A percentile compares a stretch with the other conserved stretches of the same genome.
phyloP scores from a whole-genome alignment of 2,329 filamentous ascomycete species.

The Thielaviopsis euricoi region DNA sequence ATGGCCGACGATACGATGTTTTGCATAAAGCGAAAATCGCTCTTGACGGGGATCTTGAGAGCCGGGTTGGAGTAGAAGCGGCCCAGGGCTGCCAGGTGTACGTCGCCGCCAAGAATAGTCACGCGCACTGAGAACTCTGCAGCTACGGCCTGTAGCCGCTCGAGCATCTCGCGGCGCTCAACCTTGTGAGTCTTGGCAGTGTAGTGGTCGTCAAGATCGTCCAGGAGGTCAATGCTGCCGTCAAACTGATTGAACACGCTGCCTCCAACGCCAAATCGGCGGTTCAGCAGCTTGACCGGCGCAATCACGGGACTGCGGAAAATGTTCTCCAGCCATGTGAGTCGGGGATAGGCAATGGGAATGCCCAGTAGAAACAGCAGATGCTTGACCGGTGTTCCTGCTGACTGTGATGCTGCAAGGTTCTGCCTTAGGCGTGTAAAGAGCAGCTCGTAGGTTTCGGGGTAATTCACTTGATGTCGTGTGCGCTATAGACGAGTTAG shows the following conservation, averaged over 20 bases:
- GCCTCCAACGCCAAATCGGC: slow-evolving; percentile 72
- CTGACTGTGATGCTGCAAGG: slow-evolving; percentile 47
- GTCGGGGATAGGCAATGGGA: slow-evolving; percentile 71
- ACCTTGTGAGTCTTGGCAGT: slow-evolving; percentile 82
- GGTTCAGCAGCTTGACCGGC: slow-evolving; percentile 76
- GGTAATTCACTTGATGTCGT: slow-evolving; percentile 85
- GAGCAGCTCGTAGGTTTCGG: slow-evolving; percentile 72
- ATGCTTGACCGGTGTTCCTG: slow-evolving; percentile 68
- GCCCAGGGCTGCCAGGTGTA: slow-evolving; percentile 79
- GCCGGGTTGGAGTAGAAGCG: slow-evolving; percentile 88
- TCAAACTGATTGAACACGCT: slow-evolving; percentile 89
- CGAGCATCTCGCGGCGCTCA: slow-evolving; percentile 64
- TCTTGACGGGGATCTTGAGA: slow-evolving; percentile 57
- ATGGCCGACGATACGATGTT: slow-evolving; percentile 92
- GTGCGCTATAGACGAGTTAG: slow-evolving; percentile 44
- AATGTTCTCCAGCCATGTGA: slow-evolving; percentile 95
- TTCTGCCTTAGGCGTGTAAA: slow-evolving; percentile 63
- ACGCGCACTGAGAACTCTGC: slow-evolving; percentile 76
- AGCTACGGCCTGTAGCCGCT: slow-evolving; percentile 68
- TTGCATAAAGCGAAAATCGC: slow-evolving; percentile 85
- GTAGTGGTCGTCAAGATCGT: slow-evolving; percentile 92
- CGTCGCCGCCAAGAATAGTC: slow-evolving; percentile 86
- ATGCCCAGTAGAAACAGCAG: slow-evolving; percentile 77
- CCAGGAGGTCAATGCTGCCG: slow-evolving; percentile 78
- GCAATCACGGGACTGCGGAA: slow-evolving; percentile 74